Base-by-base conservation (phyloP, 1,139 yeast genomes). In the Yamadazyma kanchanaburiensis region DNA sequence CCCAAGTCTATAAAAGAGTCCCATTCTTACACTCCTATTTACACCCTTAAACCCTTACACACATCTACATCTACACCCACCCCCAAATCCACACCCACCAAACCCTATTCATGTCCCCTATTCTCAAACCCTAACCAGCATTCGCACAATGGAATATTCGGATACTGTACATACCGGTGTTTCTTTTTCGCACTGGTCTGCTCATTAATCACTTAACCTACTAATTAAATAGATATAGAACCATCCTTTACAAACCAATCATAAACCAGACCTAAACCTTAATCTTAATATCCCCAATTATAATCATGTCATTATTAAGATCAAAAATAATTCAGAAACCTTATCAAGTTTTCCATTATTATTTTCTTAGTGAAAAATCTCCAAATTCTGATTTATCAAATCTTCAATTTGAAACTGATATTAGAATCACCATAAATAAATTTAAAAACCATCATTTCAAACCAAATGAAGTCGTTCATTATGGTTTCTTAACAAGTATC, bases 311-410 rank as follows among this genome's bases (percentile, higher is more conserved):
- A 7, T 40, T 64, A 25, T 58, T 65, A 41, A 55, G 65, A 41
- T 60, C 64, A 21, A 49, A 43, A 34, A 38, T 60, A 23, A 46
- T 65, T 24, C 66, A 60, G 36, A 60, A 53, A 35, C 70, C 71
- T 20, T 68, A 63, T 48, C 68, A 62, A 44, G 48, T 66, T 33
- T 70, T 74, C 52, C 65, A 70, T 43, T 60, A 60, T 44, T 70
- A 71, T 51, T 77, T 77, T 42, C 66, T 77, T 21, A 65, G 70
- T 48, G 87, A 83, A 44, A 77, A 74, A 48, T 74, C 74, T 15
- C 69, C 75, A 2, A 75, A 76, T 30, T 66, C 71, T 34, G 43
- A 66, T 14, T 56, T 82, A 11, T 67, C 83, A 12, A 74, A 75
- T 40, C 60, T 85, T 36, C 71, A 77, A 33, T 69, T 78, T 34